Base-by-base conservation (phyloP, 2,329 filamentous ascomycete species). In the Dothidotthia symphoricarpi region DNA sequence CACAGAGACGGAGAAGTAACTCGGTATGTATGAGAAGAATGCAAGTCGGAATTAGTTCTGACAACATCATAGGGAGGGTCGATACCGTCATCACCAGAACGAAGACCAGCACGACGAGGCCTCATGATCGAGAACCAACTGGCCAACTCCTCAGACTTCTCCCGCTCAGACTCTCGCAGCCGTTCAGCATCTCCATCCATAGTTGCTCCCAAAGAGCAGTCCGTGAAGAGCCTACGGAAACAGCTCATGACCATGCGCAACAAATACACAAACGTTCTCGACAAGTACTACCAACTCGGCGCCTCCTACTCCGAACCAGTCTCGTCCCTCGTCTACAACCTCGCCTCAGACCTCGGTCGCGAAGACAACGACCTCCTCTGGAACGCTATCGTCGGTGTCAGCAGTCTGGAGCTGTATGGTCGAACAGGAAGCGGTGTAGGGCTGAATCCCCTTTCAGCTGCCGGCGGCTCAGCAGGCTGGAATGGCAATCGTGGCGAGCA, bases 321-420 rank as follows among this genome's bases (percentile, higher is more conserved):
- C 38, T 93, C 90, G 0, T 95, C 90, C 0, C 84, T 97, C 71
- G 80, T 96, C 60, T 98, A 97, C 67, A 94, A 89, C 0, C 75
- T 98, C 11, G 93, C 91, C 1, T 95, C 90, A 1, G 93, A 97
- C 61, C 80, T 98, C 6, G 93, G 93, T 46, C 85, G 90, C 36
- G 93, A 97, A 74, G 91, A 97, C 66, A 98, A 97, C 57, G 90
- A 98, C 57, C 75, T 97, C 15, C 75, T 98, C 11, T 98, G 93
- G 93, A 77, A 95, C 41, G 83, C 89, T 5, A 95, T 97, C 57
- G 88, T 98, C 16, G 93, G 93, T 5, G 88, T 95, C 24, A 89
- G 86, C n/a, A 95, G 89, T 12, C 83, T 95, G 68, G 90, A 96
- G 63, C 77, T 96, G 1, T 95, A 93, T 51, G 90, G 90, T 12